Evolutionary conservation across 2,329 filamentous ascomycete genomes (phyloP), one percentile per base, ranked within the genome.

Genomic region (Paracoccidioides brasiliensis): DNA sequence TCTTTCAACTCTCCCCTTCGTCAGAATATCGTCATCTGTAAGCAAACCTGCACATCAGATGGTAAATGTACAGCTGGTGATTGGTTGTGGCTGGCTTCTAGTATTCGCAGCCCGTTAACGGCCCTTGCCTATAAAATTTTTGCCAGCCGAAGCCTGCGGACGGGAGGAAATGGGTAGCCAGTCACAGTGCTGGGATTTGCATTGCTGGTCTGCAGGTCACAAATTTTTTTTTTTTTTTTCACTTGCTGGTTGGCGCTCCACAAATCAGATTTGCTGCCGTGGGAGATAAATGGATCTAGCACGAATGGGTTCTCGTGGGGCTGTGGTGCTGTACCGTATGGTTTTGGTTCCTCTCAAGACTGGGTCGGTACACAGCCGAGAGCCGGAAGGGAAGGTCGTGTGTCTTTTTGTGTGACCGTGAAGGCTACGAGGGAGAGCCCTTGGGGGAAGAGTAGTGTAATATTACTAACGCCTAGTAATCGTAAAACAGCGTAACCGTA

Each of bases 161-260:
- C 51, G 22, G 32, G 43, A 46, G 51, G 50, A 56, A 48, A 22
- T 43, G 41, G 51, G 15, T 35, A 35, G 50, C 57, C 57, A 59
- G 52, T 59, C 53, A 59, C 35, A 28, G 41, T 6, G 22, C 45
- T 9, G 44, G 32, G 40, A 59, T 59, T 59, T 54, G 49, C 41
- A 60, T 54, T 55, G 32, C 42, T 54, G 57, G 57, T 59, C 59
- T 60, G 57, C 59, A 60, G 59, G 56, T 52, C 59, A 56, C 40
- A 52, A 28, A 55, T 57, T 55, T 55, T 54, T 60, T 61, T 58
- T 40, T 57, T 55, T 55, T 54, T 60, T 61, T 58, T 40, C 46
- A 42, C 45, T 57, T 40, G 42, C 52, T 32, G 46, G 2, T 28
- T 15, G 43, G 6, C 4, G 33, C 44, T 40, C 43, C 38, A 50